Percentiles rank a stretch among this genome's conserved stretches.
Evolutionary conservation across 352 stramenopile species (phyloP).

Genomic region (Elongisporangium senticosum): DNA sequence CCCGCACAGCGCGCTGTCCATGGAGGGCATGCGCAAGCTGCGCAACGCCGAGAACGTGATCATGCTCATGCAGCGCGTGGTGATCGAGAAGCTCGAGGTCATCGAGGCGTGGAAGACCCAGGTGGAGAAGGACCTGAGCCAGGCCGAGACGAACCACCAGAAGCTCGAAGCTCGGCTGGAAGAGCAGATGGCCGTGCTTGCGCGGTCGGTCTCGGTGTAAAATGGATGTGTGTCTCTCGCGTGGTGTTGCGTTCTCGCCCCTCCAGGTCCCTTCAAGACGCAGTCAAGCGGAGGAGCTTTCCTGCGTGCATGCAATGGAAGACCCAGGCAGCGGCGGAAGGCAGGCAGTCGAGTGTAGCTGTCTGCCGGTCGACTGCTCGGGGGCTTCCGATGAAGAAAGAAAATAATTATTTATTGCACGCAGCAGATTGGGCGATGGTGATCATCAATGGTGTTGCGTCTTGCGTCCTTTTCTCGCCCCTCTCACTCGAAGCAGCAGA

Average conservation of each 20-base stretch:
- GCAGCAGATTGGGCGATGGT: neutral
- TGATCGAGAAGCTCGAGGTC: conserved; percentile 79
- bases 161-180: conserved; percentile 62
- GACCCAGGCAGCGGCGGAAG: neutral
- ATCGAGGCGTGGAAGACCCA: conserved; percentile 72
- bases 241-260: neutral
- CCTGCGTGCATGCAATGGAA: neutral
- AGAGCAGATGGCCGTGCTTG: conserved; percentile 58
- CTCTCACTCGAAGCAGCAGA: no score
- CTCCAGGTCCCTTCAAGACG: neutral
- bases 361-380: neutral
- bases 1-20: conserved; percentile 47
- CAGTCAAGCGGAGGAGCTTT: neutral
- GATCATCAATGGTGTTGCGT: neutral
- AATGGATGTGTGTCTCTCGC: neutral
- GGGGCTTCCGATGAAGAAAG: neutral
- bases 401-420: conserved; percentile 1
- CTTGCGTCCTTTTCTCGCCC: no score
- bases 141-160: conserved; percentile 47
- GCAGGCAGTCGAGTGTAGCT: neutral
- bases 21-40: conserved; percentile 76
- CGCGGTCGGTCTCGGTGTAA: conserved; percentile 56
- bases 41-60: conserved; percentile 74
- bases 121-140: conserved; percentile 55
- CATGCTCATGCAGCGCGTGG: conserved; percentile 75